Percentiles rank a stretch among this genome's conserved stretches.
Conservation (phyloP, 495 filamentous ascomycete species). For the Penicillium angulare region DNA sequence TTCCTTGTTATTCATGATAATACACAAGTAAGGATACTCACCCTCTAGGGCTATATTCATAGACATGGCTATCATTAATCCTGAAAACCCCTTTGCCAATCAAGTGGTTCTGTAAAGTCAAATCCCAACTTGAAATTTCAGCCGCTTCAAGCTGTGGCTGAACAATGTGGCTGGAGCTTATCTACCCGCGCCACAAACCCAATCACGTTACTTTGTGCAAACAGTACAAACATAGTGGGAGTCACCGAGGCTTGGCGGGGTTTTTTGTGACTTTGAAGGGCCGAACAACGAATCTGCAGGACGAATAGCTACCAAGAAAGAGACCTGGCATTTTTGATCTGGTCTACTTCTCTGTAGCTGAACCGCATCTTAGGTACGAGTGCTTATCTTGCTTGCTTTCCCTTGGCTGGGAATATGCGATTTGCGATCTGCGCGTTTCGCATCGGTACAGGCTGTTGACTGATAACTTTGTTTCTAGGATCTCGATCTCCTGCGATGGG, state of each 20-base stretch:
- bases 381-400: too few species aligned
- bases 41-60: too few species aligned
- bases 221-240: constrained; percentile 32
- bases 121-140: too few species aligned
- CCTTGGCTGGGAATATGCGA: too few species aligned
- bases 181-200: not conserved
- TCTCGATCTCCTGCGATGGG: constrained; percentile 36
- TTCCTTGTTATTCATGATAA: too few species aligned
- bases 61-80: too few species aligned
- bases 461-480: not conserved
- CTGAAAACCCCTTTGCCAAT: too few species aligned
- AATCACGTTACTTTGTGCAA: constrained; percentile 22
- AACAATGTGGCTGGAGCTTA: not conserved
- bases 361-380: not conserved
- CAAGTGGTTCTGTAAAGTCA: too few species aligned
- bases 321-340: not conserved
- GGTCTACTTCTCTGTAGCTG: not conserved
- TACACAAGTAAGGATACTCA: too few species aligned
- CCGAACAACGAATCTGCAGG: not conserved
- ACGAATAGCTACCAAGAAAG: not conserved
- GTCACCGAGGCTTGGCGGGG: constrained; percentile 40
- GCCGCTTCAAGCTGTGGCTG: not conserved
- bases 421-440: too few species aligned
- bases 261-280: constrained; percentile 28
- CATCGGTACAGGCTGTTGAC: too few species aligned